These are phyloP conservation scores for Straminergon stramineum DNA, from an alignment of 225 moss, liverwort and hornwort species.

Conservation along the genomic window DNA sequence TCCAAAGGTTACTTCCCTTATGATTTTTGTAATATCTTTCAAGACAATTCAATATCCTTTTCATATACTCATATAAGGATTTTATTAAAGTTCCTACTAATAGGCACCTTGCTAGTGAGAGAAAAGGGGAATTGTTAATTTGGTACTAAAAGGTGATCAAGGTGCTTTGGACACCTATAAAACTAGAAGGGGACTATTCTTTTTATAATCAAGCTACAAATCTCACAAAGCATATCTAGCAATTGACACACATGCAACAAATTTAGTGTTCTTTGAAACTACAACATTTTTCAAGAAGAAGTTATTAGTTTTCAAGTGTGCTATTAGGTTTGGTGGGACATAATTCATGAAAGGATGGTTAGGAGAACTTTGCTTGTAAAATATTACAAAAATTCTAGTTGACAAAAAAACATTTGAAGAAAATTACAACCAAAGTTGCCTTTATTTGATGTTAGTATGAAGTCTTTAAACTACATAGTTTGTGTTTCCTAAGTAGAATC, in stretches of 20 bases:
- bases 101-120: not conserved
- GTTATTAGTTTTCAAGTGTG: not conserved
- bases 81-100: not conserved
- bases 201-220: not conserved
- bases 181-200: not conserved
- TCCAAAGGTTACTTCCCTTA: not conserved
- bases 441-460: not conserved
- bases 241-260: not conserved
- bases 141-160: not conserved
- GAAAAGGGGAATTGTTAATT: not conserved
- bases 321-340: not conserved
- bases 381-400: not conserved
- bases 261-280: not conserved
- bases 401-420: not conserved
- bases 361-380: not conserved
- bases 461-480: not conserved
- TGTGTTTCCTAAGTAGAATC: not conserved
- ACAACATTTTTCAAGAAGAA: not conserved
- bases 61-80: not conserved
- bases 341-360: not conserved
- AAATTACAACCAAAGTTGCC: not conserved
- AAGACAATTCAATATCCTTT: not conserved
- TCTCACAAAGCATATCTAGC: too few relatives aligned
- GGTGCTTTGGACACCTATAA: not conserved
- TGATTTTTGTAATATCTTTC: not conserved